These are phyloP conservation scores for Xerophyta viscosa DNA, from an alignment of 106 monocot species.

Conservation along the genomic window DNA sequence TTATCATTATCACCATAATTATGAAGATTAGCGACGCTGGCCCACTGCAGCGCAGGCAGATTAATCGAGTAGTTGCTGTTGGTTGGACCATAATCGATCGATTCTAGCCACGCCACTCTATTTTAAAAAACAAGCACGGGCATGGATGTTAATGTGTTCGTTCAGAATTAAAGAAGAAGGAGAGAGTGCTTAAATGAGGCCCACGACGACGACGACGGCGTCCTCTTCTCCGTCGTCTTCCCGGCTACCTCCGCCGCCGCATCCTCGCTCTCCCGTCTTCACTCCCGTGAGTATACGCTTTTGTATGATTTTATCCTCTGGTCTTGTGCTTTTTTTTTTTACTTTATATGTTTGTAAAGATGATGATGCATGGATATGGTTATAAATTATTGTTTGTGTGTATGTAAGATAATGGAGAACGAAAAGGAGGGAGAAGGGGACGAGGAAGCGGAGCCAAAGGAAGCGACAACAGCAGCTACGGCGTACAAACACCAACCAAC, in stretches of 20 bases:
- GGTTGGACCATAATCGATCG: too few relatives aligned
- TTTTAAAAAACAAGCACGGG: too few relatives aligned
- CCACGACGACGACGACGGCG: background rate
- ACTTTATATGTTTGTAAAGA: too few relatives aligned
- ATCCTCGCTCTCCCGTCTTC: slow-evolving; percentile 9
- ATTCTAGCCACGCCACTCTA: too few relatives aligned
- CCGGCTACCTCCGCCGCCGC: background rate
- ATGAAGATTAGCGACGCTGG: too few relatives aligned
- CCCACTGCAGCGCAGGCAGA: too few relatives aligned
- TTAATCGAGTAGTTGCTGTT: too few relatives aligned
- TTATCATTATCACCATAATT: too few relatives aligned
- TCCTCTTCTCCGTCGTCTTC: background rate
- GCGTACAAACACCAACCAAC: slow-evolving; percentile 22
- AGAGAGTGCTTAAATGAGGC: too few relatives aligned
- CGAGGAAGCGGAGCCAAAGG: background rate
- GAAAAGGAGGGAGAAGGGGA: slow-evolving; percentile 14
- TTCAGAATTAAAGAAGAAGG: too few relatives aligned
- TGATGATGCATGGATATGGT: background rate
- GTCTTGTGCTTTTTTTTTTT: background rate
- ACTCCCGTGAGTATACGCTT: slow-evolving; percentile 13
- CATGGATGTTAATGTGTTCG: too few relatives aligned
- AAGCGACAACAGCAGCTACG: background rate
- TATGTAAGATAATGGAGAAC: slow-evolving; percentile 7
- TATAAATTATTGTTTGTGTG: slow-evolving; percentile 3
- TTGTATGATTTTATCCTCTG: background rate